Percentiles rank a stretch among this genome's conserved stretches.
Conservation (phyloP, 202 grass and related monocot species). For the Bolboschoenoplectus hybrid region DNA sequence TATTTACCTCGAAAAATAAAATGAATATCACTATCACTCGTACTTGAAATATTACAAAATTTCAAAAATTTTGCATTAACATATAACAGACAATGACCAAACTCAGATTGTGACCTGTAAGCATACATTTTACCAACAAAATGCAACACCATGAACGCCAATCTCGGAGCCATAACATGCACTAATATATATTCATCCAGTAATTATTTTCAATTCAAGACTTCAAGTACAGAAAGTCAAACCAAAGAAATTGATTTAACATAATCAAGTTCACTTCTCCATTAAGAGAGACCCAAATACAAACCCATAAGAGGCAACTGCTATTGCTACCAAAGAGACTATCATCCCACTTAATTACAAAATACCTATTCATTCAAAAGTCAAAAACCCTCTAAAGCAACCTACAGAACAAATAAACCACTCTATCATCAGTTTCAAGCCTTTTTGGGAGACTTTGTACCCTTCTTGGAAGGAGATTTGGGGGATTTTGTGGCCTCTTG, state of each 20-base stretch:
- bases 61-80: too few species aligned
- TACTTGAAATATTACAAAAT: not conserved
- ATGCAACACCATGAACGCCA: too few species aligned
- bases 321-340: not conserved
- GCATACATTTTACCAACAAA: too few species aligned
- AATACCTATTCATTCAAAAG: not conserved
- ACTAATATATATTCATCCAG: not conserved
- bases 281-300: not conserved
- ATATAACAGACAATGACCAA: too few species aligned
- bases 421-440: conserved; percentile 13
- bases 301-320: not conserved
- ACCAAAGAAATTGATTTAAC: not conserved
- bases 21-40: not conserved
- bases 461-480: conserved; percentile 54
- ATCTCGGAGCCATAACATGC: too few species aligned
- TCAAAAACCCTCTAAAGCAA: conserved; percentile 7
- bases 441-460: conserved; percentile 73
- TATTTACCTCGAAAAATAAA: not conserved
- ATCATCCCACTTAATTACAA: not conserved
- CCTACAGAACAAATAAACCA: not conserved
- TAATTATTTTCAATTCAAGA: conserved; percentile 18
- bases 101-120: too few species aligned
- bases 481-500: conserved; percentile 44
- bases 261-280: not conserved
- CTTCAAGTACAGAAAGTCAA: not conserved